These are phyloP conservation scores for Houttuynia cordata DNA, from an alignment of 164 flowering plant species.

Conservation along the genomic window DNA sequence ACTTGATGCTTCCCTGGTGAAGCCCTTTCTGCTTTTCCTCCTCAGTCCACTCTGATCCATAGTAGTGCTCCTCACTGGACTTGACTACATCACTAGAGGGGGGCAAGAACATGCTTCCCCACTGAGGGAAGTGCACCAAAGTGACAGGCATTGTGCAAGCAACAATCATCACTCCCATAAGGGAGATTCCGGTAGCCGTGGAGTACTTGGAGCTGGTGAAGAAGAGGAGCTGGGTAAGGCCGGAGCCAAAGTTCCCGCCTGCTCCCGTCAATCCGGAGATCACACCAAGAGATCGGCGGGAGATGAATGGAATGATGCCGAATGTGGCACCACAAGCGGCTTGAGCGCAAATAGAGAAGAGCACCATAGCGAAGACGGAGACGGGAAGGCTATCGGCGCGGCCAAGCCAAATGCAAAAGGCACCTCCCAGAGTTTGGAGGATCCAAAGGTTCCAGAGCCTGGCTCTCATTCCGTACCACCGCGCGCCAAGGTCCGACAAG, in stretches of 20 bases:
- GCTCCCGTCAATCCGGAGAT: constrained; percentile 67
- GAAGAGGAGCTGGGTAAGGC: constrained; percentile 52
- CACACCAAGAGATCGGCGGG: constrained; percentile 54
- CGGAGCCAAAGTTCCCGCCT: constrained; percentile 74
- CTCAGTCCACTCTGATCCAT: constrained; percentile 47
- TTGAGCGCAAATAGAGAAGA: constrained; percentile 57
- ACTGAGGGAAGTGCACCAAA: constrained; percentile 56
- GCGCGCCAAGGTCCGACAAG: constrained; percentile 39
- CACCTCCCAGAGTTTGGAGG: constrained; percentile 55
- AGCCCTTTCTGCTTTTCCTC: constrained; percentile 52
- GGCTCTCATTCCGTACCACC: constrained; percentile 53
- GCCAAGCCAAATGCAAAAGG: constrained; percentile 59
- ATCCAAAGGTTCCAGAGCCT: constrained; percentile 59
- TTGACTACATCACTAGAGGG: constrained; percentile 25
- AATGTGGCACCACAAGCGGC: constrained; percentile 70
- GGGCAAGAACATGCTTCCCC: constrained; percentile 78
- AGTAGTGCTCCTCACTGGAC: constrained; percentile 38
- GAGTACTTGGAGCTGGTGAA: constrained; percentile 40
- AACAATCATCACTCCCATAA: constrained; percentile 56
- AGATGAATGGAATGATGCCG: constrained; percentile 59
- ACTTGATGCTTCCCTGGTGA: constrained; percentile 45
- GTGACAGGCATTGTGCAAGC: constrained; percentile 52
- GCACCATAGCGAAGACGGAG: constrained; percentile 47
- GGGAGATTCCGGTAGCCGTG: constrained; percentile 34
- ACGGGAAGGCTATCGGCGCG: constrained; percentile 34